Evolutionary conservation across 768 basidiomycete species (phyloP).

Genomic region (Trametes meyenii): DNA sequence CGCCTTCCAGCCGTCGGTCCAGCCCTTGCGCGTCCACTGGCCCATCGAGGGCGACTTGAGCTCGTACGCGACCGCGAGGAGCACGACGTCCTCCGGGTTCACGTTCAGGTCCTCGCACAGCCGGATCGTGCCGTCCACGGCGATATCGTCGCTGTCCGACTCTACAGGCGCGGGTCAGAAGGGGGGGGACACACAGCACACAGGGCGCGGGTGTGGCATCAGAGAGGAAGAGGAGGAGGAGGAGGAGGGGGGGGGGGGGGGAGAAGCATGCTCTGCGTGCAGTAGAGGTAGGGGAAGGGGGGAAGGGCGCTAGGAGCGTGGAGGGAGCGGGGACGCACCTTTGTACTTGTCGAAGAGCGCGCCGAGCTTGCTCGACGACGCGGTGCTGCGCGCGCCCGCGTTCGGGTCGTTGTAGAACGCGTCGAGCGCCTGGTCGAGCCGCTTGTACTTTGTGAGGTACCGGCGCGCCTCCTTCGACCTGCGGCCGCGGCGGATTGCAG

Average conservation of each 20-base stretch:
- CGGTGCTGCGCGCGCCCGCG: conserved; percentile 10
- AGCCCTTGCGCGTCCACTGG: conserved; percentile 68
- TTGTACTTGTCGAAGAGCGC: conserved; percentile 48
- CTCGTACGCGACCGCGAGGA: conserved; percentile 81
- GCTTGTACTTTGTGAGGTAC: conserved; percentile 70
- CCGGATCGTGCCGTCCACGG: conserved; percentile 78
- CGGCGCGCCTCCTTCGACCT: conserved; percentile 60
- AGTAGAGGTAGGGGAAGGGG: no score
- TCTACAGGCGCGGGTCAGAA: conserved; percentile 40
- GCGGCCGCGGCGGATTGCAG: neutral
- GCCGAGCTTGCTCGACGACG: conserved; percentile 40
- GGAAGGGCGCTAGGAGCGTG: neutral
- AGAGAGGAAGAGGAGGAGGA: neutral
- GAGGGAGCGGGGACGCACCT: conserved; percentile 33
- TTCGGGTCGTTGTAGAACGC: conserved; percentile 66
- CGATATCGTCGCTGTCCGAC: conserved; percentile 61
- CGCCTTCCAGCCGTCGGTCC: conserved; percentile 81
- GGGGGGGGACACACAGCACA: neutral
- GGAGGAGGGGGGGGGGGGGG: neutral
- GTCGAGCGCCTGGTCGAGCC: conserved; percentile 73
- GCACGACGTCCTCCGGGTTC: conserved; percentile 79
- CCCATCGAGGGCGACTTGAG: conserved; percentile 76
- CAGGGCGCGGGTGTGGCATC: neutral
- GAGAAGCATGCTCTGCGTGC: neutral
- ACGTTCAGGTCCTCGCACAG: conserved; percentile 72